Base-by-base conservation (phyloP, 768 basidiomycete genomes). In the Mycena galopus region DNA sequence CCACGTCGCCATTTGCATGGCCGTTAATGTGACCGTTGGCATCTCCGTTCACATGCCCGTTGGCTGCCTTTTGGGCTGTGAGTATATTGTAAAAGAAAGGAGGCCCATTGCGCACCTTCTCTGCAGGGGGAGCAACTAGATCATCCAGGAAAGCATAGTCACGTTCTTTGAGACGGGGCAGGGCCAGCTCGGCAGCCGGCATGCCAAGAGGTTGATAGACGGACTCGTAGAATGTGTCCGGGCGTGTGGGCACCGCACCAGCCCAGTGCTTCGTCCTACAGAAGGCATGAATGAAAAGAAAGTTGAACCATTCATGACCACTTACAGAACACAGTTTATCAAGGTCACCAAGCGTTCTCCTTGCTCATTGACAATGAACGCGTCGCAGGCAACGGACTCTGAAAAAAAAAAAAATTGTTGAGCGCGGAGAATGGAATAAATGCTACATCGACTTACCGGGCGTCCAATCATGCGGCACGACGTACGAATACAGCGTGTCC, bases 311-410 rank as follows among this genome's bases (percentile, higher is more conserved):
- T 23, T 58, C n/a, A 61, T 74, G 19, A 17, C 25, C 37, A 61
- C 60, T 39, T 14, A 79, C n/a, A 58, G 35, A 78, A 71, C 53
- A 29, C 37, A 44, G n/a, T 61, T 61, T 17, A 61, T 61, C 39
- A 61, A 17, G 25, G 60, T 61, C 23, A 61, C 60, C 21, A 61
- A 27, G 2, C 78, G 73, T 17, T 53, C 67, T 17, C 82, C 82
- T 14, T 56, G 63, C 33, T 76, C 79, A 56, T 81, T 73, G 23
- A 74, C 73, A 35, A 82, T 72, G 23, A 71, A 68, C 44, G 79
- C 76, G 65, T 81, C 79, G 66, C 79, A 82, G 4, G 70, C 50
- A 29, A 83, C 69, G 21, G 70, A 63, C 39, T 60, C 59, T 60
- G 35, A 12, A 37, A 11, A 42, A 14, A 9, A n/a, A n/a, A 0